Evolutionary conservation across 2,329 filamentous ascomycete species (phyloP), one percentile per base, ranked within the genome.

Genomic region (Chrysoporthe cubensis): DNA sequence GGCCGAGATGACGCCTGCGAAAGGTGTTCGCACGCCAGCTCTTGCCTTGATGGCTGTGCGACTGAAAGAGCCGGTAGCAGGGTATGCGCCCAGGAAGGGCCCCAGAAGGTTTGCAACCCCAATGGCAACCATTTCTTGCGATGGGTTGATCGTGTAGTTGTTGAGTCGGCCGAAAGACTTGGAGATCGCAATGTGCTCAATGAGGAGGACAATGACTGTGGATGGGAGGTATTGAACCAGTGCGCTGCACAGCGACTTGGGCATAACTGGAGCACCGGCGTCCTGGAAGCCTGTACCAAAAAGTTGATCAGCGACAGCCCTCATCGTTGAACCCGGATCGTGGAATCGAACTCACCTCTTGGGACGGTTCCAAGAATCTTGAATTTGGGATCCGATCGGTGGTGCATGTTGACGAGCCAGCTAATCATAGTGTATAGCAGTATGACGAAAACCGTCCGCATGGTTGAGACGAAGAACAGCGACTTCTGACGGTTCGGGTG

Each of bases 31-130:
- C 4, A 97, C 95, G 75, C 96, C 96, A 62, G 96, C 94, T 80
- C 98, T 98, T 4, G 95, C 96, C 79, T 97, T 97, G 81, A 98
- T 97, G 64, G 96, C 95, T 40, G 96, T 98, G 70, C 96, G 90
- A 46, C 93, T 97, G 84, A 98, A 98, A 2, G 96, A 98, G 1
- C 96, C 96, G 2, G 95, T 99, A 0, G 93, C 92, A 16, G 95
- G 93, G 75, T 97, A 99, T 2, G 86, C 96, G 62, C 95, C 96
- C 2, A 98, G 84, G 81, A 98, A 97, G 2, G 96, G 94, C 0
- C 93, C 94, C 8, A 98, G 84, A 48, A 98, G 83, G 76, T 98
- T 98, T 46, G 90, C 91, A 37, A 97, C 88, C 70, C 95, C 95
- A 72, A 98, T 97, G 32, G 93, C 95, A 59, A 99, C 92, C 80